phyloP scores from a whole-genome alignment of 2,329 filamentous ascomycete species.

The Emmonsiellopsis sp. region DNA sequence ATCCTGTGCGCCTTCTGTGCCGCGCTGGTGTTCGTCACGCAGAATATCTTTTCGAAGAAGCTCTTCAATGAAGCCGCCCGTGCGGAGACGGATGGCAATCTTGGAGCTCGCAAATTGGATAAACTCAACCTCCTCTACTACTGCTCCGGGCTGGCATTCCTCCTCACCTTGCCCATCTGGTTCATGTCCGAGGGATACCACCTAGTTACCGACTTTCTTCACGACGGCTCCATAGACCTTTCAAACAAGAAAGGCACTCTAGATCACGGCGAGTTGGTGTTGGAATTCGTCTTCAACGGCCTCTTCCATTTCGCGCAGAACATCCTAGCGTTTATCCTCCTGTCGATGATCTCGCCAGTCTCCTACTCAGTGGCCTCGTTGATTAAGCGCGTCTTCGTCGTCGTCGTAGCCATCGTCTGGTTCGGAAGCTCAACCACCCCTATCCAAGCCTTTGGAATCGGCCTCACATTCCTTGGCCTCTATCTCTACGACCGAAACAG shows the following conservation, averaged over 20 bases:
- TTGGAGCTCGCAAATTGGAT: constrained; percentile 69
- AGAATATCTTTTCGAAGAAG: constrained; percentile 97
- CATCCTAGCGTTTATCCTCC: constrained; percentile 82
- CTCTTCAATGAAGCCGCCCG: constrained; percentile 90
- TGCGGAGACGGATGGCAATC: constrained; percentile 63
- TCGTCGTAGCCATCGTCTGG: constrained; percentile 90
- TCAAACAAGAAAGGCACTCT: constrained; percentile 66
- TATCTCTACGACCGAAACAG: constrained; percentile 94
- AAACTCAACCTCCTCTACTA: constrained; percentile 96
- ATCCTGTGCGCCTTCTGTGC: constrained; percentile 79
- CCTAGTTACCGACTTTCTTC: constrained; percentile 66
- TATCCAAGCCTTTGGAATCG: constrained; percentile 75
- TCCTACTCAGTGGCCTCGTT: constrained; percentile 94
- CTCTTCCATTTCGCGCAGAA: constrained; percentile 95
- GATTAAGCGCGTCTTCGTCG: constrained; percentile 96
- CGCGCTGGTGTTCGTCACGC: constrained; percentile 91
- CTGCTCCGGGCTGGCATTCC: constrained; percentile 85
- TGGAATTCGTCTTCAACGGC: constrained; percentile 97
- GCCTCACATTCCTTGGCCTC: constrained; percentile 78
- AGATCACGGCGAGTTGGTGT: constrained; percentile 49
- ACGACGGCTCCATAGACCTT: constrained; percentile 69
- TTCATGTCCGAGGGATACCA: constrained; percentile 78
- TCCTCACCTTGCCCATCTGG: constrained; percentile 86
- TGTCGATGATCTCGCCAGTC: constrained; percentile 90
- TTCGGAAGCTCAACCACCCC: constrained; percentile 82